Base-by-base conservation (phyloP, 2,329 filamentous ascomycete species). In the Amauroascus verrucosus region DNA sequence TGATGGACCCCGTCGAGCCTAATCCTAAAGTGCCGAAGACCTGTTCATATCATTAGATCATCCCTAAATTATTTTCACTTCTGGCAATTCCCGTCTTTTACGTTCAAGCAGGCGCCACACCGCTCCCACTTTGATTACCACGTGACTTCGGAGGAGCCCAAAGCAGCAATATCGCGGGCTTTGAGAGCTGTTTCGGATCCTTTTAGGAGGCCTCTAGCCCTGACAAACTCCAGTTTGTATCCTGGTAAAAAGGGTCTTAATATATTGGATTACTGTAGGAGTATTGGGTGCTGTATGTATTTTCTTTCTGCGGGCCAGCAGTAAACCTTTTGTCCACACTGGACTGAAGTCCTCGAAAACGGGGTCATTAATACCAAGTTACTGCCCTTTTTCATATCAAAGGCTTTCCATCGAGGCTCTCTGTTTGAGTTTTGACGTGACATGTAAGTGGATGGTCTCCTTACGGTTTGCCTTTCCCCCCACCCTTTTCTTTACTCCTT, bases 101-200 rank as follows among this genome's bases (percentile, higher is more conserved):
- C n/a, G 44, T 53, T 53, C 45, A 26, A 44, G 51, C 51, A 53
- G 48, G 45, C 41, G 37, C n/a, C 43, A 43, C 44, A 26, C 51
- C 28, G 22, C 41, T 41, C 51, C 45, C 13, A 48, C 32, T 53
- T 26, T 33, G 44, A 48, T 16, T 28, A 26, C 18, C 44, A 53
- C 37, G 44, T 47, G 51, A 24, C 28, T 43, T 35, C 35, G 28
- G 49, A 22, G 40, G 35, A 41, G 14, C 33, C 26, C 33, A 6
- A 48, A 18, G 24, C n/a, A 41, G 18, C 14, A 48, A 26, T 22
- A 53, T 43, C 51, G 28, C 14, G 18, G 44, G 22, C 18, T 33
- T 26, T 41, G 48, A 48, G 43, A 18, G 33, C 13, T 41, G 43
- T 53, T 53, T 53, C 33, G 24, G 22, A 13, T 6, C 32, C 18